Conservation (phyloP, 306 rosid genomes). For the Vicia faba region DNA sequence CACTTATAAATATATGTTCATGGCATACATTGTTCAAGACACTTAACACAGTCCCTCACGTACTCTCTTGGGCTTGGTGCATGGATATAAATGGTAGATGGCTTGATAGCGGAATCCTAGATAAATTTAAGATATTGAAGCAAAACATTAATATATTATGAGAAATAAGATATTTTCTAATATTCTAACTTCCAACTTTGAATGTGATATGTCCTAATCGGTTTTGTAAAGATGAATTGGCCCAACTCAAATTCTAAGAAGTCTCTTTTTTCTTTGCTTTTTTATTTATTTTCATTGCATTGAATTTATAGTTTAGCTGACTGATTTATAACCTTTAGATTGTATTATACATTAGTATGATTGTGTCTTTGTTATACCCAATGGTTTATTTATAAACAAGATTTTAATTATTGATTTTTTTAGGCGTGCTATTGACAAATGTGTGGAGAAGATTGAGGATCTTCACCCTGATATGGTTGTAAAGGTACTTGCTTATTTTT, state of each 20-base stretch:
- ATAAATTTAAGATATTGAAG: background rate
- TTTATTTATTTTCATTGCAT: background rate
- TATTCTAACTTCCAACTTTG: background rate
- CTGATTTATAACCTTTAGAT: background rate
- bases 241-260: background rate
- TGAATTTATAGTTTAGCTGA: background rate
- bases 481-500: constrained; percentile 53
- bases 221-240: background rate
- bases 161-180: background rate
- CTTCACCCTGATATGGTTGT: constrained; percentile 69
- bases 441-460: constrained; percentile 65
- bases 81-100: no score
- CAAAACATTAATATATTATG: background rate
- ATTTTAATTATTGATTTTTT: constrained; percentile 28
- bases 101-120: background rate
- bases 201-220: background rate
- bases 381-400: background rate
- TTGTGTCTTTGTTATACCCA: constrained; percentile 1
- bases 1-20: no score
- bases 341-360: background rate
- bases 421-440: constrained; percentile 48
- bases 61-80: no score
- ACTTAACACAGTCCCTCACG: no score
- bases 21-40: no score
- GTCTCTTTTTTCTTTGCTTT: constrained; percentile 1